Conservation (phyloP, 768 basidiomycete genomes). For the Tylopilus rubrobrunneus region DNA sequence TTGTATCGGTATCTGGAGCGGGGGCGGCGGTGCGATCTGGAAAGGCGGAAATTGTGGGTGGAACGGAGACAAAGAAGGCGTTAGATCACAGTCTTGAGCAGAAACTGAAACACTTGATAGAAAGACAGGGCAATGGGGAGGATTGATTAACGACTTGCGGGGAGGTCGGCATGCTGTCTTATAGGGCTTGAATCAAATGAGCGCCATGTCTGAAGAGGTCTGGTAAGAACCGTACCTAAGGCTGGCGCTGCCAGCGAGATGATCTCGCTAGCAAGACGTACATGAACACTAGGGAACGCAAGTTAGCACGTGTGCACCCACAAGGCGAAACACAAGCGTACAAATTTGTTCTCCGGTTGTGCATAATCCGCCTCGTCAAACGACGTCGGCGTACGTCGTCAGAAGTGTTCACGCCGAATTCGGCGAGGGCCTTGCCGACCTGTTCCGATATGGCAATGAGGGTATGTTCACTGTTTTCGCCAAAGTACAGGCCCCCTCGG, state of each 20-base stretch:
- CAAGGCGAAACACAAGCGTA: neutral
- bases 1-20: slow-evolving; percentile 74
- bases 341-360: neutral
- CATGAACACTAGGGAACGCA: too few species aligned
- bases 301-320: too few species aligned
- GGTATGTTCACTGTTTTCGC: slow-evolving; percentile 44
- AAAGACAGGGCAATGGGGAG: neutral
- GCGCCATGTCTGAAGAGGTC: neutral
- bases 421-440: slow-evolving; percentile 29
- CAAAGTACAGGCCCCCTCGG: slow-evolving; percentile 50
- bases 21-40: slow-evolving; percentile 37
- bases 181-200: slow-evolving; percentile 1
- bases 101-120: neutral
- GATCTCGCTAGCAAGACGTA: too few species aligned
- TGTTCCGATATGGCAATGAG: slow-evolving; percentile 38
- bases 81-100: neutral
- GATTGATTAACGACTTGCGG: neutral
- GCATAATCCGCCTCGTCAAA: neutral
- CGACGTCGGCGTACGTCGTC: neutral
- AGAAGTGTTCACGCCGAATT: neutral
- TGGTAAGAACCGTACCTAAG: slow-evolving; percentile 16
- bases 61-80: slow-evolving; percentile 28
- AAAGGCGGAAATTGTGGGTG: slow-evolving; percentile 45
- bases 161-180: slow-evolving; percentile 1
- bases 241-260: too few species aligned